Evolutionary conservation across 2,329 filamentous ascomycete genomes (phyloP), one percentile per base, ranked within the genome.

Genomic region (Rutstroemia sp.): DNA sequence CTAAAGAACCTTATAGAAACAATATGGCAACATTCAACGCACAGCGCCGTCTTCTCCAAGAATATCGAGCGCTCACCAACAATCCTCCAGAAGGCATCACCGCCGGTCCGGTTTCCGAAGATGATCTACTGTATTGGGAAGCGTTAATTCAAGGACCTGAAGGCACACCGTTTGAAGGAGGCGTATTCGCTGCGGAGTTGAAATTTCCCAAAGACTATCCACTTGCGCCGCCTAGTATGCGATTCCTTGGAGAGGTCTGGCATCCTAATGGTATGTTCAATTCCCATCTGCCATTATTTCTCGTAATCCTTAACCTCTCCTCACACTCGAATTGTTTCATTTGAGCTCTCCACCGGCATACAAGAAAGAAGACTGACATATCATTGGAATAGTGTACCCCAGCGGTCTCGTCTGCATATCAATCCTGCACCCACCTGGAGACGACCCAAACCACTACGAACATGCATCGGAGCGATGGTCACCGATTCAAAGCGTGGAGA

Each of bases 371-470:
- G 12, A 27, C 19, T 23, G 8, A 44, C 23, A 45, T 47, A 14
- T 39, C 38, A 51, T 48, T 27, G 17, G 1, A 41, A 7, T 39
- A 96, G 92, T 97, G 52, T 97, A 97, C 71, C 82, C 87, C 16
- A 92, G 87, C 70, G 92, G 92, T 61, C 82, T 92, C 17, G 94
- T 97, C 65, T 97, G 92, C 76, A 97, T 97, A 68, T 95, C 89
- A n/a, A 97, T 97, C 75, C 84, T 97, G 2, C 92, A 97, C 73
- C 87, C 92, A 3, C 92, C 92, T 2, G 92, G 94, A 67, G 92
- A 97, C 74, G 92, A 97, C 73, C 94, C 94, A 54, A 96, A 96
- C 76, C 92, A 96, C 77, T 97, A 97, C 79, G 92, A 97, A 73
- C 89, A 92, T 66, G 92, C 94, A 7, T 91, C 88, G 1, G 94